Base-by-base conservation (phyloP, 2,329 filamentous ascomycete genomes). In the Akanthomyces muscarius region DNA sequence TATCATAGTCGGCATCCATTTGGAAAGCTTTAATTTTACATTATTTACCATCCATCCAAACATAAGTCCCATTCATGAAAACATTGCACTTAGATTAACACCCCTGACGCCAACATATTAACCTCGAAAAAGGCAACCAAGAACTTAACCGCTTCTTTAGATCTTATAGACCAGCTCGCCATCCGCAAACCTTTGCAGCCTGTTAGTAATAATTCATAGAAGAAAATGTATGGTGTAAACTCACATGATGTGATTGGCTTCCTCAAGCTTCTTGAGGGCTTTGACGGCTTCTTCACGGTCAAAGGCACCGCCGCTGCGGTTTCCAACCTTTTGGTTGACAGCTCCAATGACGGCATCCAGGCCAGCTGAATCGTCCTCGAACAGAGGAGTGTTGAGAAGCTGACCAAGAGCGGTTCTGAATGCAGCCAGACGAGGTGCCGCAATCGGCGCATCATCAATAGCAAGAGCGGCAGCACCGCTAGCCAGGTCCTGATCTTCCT, bases 181-280 rank as follows among this genome's bases (percentile, higher is more conserved):
- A 69, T 82, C 81, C 13, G 81, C 79, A 67, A 82, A 83, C 83
- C 82, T 86, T 62, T 6, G 38, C 1, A 42, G 18, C 23, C 5
- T 42, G 67, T 73, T 67, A 75, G 69, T 53, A 8, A 62, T 21
- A 25, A 13, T 44, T 25, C 14, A 5, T 61, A 18, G 16, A 23
- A n/a, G 25, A 25, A 56, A 6, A 2, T 55, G 42, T 33, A 25
- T 10, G 33, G 28, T 25, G 21, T 13, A 55, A 62, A 86, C 90
- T 85, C 80, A 94, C 93, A 99, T 99, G 72, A 99, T 88, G 79
- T 94, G 88, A 75, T 97, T 97, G 69, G 83, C 81, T 67, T 90
- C 87, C 70, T 91, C 89, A 86, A 99, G 88, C 72, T 84, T 87
- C 75, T 86, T 86, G 63, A 99, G 79, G 51, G 92, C 93, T 74